phyloP scores from a whole-genome alignment of 2,329 filamentous ascomycete genomes.

The Drechslera avenae region DNA sequence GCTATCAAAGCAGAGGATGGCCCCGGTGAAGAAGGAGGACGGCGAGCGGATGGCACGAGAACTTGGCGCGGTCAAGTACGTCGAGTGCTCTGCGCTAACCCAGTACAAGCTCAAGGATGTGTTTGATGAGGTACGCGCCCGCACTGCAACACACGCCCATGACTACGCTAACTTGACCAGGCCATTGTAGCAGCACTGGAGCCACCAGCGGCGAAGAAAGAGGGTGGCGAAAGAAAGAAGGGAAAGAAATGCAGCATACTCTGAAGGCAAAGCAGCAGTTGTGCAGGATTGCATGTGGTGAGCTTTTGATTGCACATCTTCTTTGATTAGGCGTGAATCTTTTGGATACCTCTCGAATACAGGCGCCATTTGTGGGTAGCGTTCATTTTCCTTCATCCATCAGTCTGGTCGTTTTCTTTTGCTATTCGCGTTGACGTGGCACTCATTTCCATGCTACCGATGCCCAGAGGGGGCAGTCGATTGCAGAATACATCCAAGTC shows the following conservation, averaged over 20 bases:
- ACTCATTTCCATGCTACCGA: neutral
- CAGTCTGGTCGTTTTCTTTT: constrained; percentile 27
- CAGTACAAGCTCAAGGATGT: constrained; percentile 99
- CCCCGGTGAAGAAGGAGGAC: constrained; percentile 87
- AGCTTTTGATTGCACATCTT: constrained; percentile 38
- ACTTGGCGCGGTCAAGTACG: constrained; percentile 96
- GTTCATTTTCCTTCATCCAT: constrained; percentile 41
- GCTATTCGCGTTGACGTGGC: constrained; percentile 11
- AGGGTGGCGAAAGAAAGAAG: constrained; percentile 50
- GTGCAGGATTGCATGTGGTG: constrained; percentile 22
- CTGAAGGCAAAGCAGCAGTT: constrained; percentile 23
- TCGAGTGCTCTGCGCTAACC: constrained; percentile 96
- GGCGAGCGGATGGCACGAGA: constrained; percentile 97
- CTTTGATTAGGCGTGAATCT: constrained; percentile 43
- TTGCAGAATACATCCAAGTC: neutral
- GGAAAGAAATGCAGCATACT: constrained; percentile 46
- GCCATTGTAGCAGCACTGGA: constrained; percentile 95
- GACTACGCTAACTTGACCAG: constrained; percentile 54
- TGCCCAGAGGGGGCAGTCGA: constrained; percentile 1
- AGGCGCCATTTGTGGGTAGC: constrained; percentile 50
- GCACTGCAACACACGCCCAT: neutral
- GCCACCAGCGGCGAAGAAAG: constrained; percentile 76
- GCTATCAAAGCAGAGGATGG: constrained; percentile 94
- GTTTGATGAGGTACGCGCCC: constrained; percentile 82
- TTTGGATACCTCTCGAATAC: constrained; percentile 48